Percentiles rank a stretch among this genome's conserved stretches.
Conservation (phyloP, 164 flowering plant species). For the Liriodendron chinense region DNA sequence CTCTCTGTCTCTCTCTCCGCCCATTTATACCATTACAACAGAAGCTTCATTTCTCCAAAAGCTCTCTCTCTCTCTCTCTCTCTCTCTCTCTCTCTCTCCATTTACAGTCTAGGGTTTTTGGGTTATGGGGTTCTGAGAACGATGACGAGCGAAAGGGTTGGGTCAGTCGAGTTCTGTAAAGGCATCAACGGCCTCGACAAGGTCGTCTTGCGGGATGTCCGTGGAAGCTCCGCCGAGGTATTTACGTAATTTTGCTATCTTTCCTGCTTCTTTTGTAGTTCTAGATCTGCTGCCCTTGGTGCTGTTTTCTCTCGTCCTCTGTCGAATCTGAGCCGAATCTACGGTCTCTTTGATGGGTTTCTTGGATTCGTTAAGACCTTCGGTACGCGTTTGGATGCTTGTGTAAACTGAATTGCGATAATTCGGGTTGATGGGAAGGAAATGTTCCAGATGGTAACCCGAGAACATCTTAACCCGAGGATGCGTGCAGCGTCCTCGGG, state of each 20-base stretch:
- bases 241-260: background rate
- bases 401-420: no score
- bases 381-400: no score
- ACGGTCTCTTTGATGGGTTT: no score
- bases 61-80: background rate
- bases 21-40: background rate
- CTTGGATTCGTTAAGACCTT: no score
- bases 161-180: constrained; percentile 39
- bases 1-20: background rate
- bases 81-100: background rate
- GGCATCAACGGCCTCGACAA: constrained; percentile 78
- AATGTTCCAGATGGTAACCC: no score
- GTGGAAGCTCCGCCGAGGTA: constrained; percentile 73
- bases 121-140: background rate
- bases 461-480: no score
- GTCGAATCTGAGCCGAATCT: no score
- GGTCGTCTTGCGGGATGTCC: constrained; percentile 58
- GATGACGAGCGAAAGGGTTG: constrained; percentile 31
- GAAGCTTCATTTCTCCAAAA: background rate
- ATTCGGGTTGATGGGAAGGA: no score
- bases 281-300: no score
- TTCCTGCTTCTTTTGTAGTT: background rate
- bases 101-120: background rate
- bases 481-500: no score
- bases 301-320: no score